phyloP scores from a whole-genome alignment of 768 basidiomycete genomes.

The Amanita subjunquillea region DNA sequence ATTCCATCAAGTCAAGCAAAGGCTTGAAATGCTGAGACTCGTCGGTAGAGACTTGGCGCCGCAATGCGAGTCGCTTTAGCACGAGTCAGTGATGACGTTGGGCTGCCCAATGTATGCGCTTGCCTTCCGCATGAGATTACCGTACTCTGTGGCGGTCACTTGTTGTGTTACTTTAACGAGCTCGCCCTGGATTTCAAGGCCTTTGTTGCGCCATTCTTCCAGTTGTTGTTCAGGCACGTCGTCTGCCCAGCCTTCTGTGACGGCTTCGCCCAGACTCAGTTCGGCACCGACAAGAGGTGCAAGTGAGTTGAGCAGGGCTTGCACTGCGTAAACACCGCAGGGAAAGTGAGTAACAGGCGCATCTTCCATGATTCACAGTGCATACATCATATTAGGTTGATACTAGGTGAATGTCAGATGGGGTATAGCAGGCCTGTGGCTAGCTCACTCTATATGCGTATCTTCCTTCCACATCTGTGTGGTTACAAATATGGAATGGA shows the following conservation, averaged over 20 bases:
- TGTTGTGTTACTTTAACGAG: constrained; percentile 52
- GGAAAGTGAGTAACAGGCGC: background rate
- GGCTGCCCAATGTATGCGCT: background rate
- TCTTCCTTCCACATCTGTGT: constrained; percentile 67
- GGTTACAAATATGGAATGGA: constrained; percentile 81
- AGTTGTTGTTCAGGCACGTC: constrained; percentile 40
- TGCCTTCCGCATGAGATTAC: constrained; percentile 59
- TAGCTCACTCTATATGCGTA: constrained; percentile 56
- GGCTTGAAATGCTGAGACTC: constrained; percentile 50
- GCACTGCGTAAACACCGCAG: constrained; percentile 64
- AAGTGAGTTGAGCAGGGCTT: constrained; percentile 66
- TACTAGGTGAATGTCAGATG: constrained; percentile 22
- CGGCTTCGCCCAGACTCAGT: constrained; percentile 39
- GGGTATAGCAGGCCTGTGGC: background rate
- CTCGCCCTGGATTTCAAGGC: constrained; percentile 45
- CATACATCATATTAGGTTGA: constrained; percentile 77
- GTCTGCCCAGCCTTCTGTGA: constrained; percentile 55
- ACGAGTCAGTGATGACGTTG: constrained; percentile 7
- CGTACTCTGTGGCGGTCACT: constrained; percentile 56
- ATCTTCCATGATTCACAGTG: background rate
- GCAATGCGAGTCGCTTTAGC: constrained; percentile 66
- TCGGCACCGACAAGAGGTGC: constrained; percentile 86
- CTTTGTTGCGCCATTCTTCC: constrained; percentile 50
- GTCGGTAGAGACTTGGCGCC: constrained; percentile 44
- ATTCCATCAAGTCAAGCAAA: constrained; percentile 65